These are phyloP conservation scores for Pythium utonaiense DNA, from an alignment of 352 stramenopile species.

Conservation along the genomic window DNA sequence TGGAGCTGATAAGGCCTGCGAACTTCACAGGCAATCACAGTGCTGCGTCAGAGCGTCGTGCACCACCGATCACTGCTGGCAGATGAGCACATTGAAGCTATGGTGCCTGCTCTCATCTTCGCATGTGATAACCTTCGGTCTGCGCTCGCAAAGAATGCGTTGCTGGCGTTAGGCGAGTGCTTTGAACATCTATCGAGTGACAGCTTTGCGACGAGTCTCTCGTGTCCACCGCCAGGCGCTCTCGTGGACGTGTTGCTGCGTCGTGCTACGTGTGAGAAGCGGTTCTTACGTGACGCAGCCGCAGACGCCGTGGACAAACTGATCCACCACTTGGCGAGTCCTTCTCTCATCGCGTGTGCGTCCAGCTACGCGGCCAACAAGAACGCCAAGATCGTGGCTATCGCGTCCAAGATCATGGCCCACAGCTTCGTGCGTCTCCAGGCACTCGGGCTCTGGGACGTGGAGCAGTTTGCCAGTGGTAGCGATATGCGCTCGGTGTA, in stretches of 20 bases:
- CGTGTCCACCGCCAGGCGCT: background rate
- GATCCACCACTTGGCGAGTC: conserved; percentile 34
- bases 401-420: conserved; percentile 42
- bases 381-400: conserved; percentile 51
- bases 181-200: conserved; percentile 38
- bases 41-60: conserved; percentile 50
- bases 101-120: conserved; percentile 35
- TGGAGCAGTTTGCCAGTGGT: conserved; percentile 9
- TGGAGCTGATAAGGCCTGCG: background rate
- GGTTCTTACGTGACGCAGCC: conserved; percentile 63
- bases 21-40: conserved; percentile 33
- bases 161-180: conserved; percentile 58
- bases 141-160: conserved; percentile 63
- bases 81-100: conserved; percentile 18
- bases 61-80: conserved; percentile 35
- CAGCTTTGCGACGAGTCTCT: conserved; percentile 14
- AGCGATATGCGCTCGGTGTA: conserved; percentile 22
- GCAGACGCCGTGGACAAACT: conserved; percentile 36
- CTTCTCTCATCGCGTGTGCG: conserved; percentile 34
- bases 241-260: conserved; percentile 54
- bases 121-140: conserved; percentile 67
- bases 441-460: conserved; percentile 1
- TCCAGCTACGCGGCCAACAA: conserved; percentile 53
- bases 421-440: conserved; percentile 29
- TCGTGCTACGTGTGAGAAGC: conserved; percentile 67